Percentiles rank a stretch among this genome's conserved stretches.
These are phyloP conservation scores for Sporothrix phasma DNA, from an alignment of 2,329 filamentous ascomycete species.

Conservation along the genomic window DNA sequence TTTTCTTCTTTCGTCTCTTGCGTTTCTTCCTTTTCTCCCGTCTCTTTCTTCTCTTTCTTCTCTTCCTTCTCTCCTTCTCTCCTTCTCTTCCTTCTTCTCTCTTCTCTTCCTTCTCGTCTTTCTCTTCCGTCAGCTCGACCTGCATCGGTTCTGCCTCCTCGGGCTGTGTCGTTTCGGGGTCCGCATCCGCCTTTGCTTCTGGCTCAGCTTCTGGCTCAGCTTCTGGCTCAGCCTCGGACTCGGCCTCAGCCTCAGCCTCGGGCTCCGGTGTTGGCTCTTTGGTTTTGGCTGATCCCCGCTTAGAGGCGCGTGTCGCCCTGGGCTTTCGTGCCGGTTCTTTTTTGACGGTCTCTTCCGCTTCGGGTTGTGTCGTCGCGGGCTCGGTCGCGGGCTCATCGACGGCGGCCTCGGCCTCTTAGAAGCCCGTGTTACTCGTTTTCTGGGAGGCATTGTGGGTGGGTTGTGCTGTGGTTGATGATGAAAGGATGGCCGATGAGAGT, in stretches of 20 bases:
- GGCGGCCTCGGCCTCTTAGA: conserved; percentile 10
- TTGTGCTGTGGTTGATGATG: background rate
- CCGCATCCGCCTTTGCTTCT: background rate
- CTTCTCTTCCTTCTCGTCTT: no score
- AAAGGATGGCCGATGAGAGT: no score
- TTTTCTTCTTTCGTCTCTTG: background rate
- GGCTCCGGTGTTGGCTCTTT: background rate
- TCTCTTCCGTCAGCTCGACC: background rate
- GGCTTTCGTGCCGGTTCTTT: background rate
- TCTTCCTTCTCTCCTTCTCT: no score
- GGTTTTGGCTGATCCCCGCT: background rate
- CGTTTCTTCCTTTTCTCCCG: background rate
- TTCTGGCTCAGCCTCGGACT: background rate
- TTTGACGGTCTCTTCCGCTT: background rate
- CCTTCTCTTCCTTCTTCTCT: no score
- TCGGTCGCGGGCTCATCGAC: background rate
- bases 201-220: background rate
- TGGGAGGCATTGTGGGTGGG: conserved; percentile 8
- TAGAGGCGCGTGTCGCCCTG: background rate
- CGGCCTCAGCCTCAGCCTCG: background rate
- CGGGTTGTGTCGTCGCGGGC: background rate
- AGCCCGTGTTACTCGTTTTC: conserved; percentile 9
- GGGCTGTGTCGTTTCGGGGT: background rate
- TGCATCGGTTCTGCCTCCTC: background rate
- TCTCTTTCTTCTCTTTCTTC: no score